Conservation (phyloP, 23 red algal species). For the Chondrus crispus region DNA sequence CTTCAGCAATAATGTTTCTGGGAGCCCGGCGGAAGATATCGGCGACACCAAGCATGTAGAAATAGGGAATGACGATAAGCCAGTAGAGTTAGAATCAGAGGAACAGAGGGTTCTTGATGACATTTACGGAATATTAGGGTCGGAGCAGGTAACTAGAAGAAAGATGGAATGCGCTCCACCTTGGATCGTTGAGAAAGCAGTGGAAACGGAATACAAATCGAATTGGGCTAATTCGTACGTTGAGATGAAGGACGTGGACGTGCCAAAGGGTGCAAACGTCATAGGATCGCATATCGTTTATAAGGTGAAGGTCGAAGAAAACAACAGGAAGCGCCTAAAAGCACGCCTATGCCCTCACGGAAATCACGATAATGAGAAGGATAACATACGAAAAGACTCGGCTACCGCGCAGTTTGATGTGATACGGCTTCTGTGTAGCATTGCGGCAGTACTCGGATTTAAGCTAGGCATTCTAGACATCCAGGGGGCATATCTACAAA, state of each 20-base stretch:
- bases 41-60: not conserved
- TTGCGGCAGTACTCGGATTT: not conserved
- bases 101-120: not conserved
- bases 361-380: not conserved
- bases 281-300: not conserved
- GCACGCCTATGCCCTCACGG: not conserved
- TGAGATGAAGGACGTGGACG: not conserved
- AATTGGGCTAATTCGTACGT: not conserved
- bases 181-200: not conserved
- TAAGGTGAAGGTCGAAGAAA: not conserved
- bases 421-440: not conserved
- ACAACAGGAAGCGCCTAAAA: not conserved
- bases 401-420: not conserved
- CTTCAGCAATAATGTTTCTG: not conserved
- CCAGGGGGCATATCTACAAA: not conserved
- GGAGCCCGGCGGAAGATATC: not conserved
- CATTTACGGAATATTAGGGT: not conserved
- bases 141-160: not conserved
- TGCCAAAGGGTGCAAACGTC: not conserved
- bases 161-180: not conserved
- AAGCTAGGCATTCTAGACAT: not conserved
- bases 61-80: not conserved
- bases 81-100: not conserved
- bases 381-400: not conserved
- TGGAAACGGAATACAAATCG: not conserved